Evolutionary conservation across 2,329 filamentous ascomycete species (phyloP).

Genomic region (Fusarium torulosum): DNA sequence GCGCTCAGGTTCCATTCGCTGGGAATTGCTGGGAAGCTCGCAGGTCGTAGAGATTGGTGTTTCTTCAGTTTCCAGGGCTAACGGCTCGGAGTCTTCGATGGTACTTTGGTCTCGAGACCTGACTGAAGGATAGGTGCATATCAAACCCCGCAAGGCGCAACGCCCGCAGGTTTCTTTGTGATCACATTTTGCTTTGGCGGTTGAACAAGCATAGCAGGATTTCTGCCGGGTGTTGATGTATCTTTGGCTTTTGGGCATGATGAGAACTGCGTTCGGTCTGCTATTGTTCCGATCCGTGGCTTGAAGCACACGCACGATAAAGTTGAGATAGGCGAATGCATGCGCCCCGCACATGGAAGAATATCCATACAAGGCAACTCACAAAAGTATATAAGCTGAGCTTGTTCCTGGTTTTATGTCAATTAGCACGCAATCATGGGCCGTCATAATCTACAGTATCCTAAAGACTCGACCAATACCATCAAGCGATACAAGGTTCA

Average conservation of each 20-base stretch:
- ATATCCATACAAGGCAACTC: constrained; percentile 24
- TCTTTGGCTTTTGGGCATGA: background rate
- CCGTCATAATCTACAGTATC: constrained; percentile 67
- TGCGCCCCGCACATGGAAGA: background rate
- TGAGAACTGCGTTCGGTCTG: background rate
- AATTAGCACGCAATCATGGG: constrained; percentile 49
- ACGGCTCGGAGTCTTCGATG: no score
- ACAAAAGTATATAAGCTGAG: constrained; percentile 13
- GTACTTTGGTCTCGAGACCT: no score
- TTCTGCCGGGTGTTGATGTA: background rate
- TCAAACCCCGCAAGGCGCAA: background rate
- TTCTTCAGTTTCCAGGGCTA: background rate
- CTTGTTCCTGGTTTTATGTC: background rate
- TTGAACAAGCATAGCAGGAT: background rate
- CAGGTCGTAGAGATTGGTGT: background rate
- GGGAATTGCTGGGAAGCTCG: no score
- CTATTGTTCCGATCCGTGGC: background rate
- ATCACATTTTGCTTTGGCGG: background rate
- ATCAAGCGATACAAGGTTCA: constrained; percentile 75
- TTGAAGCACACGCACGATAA: no score
- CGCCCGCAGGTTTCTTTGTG: background rate
- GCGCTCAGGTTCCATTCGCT: background rate
- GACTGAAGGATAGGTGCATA: background rate
- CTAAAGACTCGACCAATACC: constrained; percentile 72
- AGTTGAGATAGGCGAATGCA: background rate